These are phyloP conservation scores for Diplodia intermedia DNA, from an alignment of 2,329 filamentous ascomycete genomes.

Conservation along the genomic window DNA sequence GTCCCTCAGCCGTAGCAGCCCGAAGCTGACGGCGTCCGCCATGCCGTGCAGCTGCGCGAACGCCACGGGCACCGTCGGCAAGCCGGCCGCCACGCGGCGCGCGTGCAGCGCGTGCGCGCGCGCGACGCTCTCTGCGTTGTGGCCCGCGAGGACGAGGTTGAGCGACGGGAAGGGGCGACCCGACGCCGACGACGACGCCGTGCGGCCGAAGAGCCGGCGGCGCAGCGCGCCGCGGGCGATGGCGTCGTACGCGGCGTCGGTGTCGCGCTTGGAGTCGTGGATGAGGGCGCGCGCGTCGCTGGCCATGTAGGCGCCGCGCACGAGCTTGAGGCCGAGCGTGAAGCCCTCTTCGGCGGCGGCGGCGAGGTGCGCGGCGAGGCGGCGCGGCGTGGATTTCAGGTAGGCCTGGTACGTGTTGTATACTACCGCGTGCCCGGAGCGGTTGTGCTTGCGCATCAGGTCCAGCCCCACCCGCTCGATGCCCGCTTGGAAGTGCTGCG, in stretches of 20 bases:
- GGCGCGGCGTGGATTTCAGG: constrained; percentile 56
- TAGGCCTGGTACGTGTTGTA: constrained; percentile 71
- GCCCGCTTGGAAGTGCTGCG: constrained; percentile 58
- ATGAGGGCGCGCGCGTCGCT: constrained; percentile 59
- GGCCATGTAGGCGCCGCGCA: constrained; percentile 63
- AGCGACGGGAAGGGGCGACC: constrained; percentile 52
- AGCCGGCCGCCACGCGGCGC: constrained; percentile 51
- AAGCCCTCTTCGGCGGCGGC: constrained; percentile 56
- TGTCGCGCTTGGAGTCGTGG: constrained; percentile 61
- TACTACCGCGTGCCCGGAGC: constrained; percentile 63
- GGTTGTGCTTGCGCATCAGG: constrained; percentile 61
- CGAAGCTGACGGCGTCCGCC: constrained; percentile 85
- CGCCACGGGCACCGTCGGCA: constrained; percentile 56
- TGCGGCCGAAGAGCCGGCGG: constrained; percentile 53
- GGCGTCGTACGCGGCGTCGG: constrained; percentile 70
- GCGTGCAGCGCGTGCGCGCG: constrained; percentile 52
- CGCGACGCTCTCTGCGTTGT: constrained; percentile 76
- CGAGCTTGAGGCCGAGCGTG: constrained; percentile 63
- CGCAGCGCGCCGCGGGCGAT: constrained; percentile 67
- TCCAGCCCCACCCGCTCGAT: constrained; percentile 62
- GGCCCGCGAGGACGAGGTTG: constrained; percentile 77
- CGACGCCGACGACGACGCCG: too few relatives aligned
- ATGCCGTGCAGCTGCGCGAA: constrained; percentile 92
- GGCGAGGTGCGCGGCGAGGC: constrained; percentile 55
- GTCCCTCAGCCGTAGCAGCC: constrained; percentile 55